Conservation (phyloP, 495 filamentous ascomycete species). For the Annulohypoxylon nitens region DNA sequence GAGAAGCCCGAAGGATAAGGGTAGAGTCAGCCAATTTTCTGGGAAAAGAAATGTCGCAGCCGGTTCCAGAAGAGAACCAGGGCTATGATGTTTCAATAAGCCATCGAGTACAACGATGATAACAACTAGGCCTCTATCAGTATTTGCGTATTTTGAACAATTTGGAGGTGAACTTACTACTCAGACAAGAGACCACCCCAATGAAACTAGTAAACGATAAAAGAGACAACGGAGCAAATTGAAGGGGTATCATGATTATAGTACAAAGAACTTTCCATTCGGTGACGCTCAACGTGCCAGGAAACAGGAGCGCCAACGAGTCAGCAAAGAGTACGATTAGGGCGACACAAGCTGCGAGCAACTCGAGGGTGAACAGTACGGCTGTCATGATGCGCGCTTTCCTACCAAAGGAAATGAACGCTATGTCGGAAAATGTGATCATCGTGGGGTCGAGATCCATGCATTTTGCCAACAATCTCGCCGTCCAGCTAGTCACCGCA, state of each 20-base stretch:
- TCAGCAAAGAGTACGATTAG: conserved; percentile 95
- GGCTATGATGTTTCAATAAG: conserved; percentile 79
- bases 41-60: conserved; percentile 84
- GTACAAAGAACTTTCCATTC: conserved; percentile 92
- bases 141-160: conserved; percentile 25
- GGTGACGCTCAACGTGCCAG: conserved; percentile 71
- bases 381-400: conserved; percentile 83
- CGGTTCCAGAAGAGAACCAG: conserved; percentile 89
- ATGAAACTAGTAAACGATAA: conserved; percentile 92
- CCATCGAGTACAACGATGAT: conserved; percentile 86
- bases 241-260: conserved; percentile 82
- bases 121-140: conserved; percentile 69
- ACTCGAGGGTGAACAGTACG: conserved; percentile 87
- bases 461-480: conserved; percentile 87
- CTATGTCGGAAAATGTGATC: conserved; percentile 93
- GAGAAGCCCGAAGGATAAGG: conserved; percentile 92
- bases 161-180: conserved; percentile 70
- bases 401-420: conserved; percentile 91
- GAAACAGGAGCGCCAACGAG: conserved; percentile 83
- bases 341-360: conserved; percentile 90
- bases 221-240: conserved; percentile 85
- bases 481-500: conserved; percentile 84
- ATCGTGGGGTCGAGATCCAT: conserved; percentile 80
- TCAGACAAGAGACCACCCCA: conserved; percentile 87
- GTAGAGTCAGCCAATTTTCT: conserved; percentile 86